Conservation (phyloP, 176 grass and related monocot species). For the Otatea glauca region DNA sequence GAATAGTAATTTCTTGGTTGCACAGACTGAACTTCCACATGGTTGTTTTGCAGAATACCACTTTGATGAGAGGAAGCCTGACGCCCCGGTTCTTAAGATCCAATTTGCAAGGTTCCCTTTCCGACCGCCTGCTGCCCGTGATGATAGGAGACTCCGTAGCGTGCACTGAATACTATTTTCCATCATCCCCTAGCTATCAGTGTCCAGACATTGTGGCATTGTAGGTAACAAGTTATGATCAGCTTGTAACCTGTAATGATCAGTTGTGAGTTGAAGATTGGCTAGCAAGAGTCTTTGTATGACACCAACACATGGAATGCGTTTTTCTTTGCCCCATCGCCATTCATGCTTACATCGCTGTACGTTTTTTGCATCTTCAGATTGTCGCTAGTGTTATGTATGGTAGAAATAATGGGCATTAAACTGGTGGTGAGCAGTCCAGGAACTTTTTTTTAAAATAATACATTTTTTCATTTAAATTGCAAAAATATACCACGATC, state of each 20-base stretch:
- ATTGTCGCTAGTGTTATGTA: neutral
- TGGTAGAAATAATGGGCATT: neutral
- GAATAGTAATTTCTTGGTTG: neutral
- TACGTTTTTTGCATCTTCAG: neutral
- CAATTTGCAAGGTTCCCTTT: conserved; percentile 86
- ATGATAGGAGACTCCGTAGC: neutral
- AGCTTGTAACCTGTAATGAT: conserved; percentile 14
- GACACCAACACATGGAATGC: neutral
- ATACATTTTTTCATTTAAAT: too few relatives aligned
- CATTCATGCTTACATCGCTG: neutral
- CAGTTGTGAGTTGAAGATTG: conserved; percentile 3
- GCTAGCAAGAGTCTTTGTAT: neutral
- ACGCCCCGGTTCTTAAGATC: conserved; percentile 46
- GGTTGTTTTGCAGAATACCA: conserved; percentile 60
- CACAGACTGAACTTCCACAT: conserved; percentile 23
- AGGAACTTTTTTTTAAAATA: too few relatives aligned
- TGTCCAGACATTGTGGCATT: neutral
- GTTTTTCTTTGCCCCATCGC: neutral
- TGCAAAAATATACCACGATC: too few relatives aligned
- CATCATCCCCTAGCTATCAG: neutral
- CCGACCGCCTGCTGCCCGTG: conserved; percentile 29
- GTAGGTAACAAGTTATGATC: neutral
- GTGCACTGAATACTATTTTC: neutral
- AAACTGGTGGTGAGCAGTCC: neutral
- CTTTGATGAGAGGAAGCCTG: conserved; percentile 77